Conservation (phyloP, 805 yeast species). For the Kodamaea neixiangensis region DNA sequence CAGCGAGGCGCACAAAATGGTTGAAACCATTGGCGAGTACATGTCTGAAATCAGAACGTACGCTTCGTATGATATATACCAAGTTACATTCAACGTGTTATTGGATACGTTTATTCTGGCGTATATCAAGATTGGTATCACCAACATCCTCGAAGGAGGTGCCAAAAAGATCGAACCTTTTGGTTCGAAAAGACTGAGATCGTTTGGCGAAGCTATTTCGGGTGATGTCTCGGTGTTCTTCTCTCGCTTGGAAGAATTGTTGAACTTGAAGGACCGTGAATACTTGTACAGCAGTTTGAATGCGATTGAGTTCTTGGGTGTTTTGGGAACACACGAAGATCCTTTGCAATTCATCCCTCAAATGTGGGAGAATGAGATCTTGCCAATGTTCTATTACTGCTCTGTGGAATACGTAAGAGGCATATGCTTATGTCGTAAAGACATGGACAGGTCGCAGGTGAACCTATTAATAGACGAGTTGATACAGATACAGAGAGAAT, state of each 20-base stretch:
- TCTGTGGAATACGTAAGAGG: conserved; percentile 70
- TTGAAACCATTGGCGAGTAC: conserved; percentile 76
- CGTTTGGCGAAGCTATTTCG: conserved; percentile 39
- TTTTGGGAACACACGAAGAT: conserved; percentile 41
- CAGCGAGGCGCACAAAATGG: conserved; percentile 57
- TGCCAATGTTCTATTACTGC: conserved; percentile 72
- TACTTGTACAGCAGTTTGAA: conserved; percentile 41
- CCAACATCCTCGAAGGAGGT: conserved; percentile 41
- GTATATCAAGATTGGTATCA: conserved; percentile 42
- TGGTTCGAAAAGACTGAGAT: conserved; percentile 35
- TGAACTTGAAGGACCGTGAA: conserved; percentile 41
- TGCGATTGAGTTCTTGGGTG: conserved; percentile 43
- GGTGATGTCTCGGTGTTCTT: conserved; percentile 42
- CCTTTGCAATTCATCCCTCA: conserved; percentile 36
- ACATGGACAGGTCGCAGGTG: conserved; percentile 35
- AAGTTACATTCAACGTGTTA: conserved; percentile 38
- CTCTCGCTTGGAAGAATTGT: conserved; percentile 36
- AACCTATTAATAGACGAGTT: conserved; percentile 30
- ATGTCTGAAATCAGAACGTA: conserved; percentile 60
- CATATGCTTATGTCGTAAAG: conserved; percentile 55
- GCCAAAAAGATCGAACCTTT: conserved; percentile 45
- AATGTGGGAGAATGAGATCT: conserved; percentile 58
- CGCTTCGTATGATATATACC: conserved; percentile 43
- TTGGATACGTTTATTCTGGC: conserved; percentile 40
- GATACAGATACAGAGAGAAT: conserved; percentile 29